phyloP scores from a whole-genome alignment of 768 basidiomycete species.

The Agaricus sinodeliciosus region DNA sequence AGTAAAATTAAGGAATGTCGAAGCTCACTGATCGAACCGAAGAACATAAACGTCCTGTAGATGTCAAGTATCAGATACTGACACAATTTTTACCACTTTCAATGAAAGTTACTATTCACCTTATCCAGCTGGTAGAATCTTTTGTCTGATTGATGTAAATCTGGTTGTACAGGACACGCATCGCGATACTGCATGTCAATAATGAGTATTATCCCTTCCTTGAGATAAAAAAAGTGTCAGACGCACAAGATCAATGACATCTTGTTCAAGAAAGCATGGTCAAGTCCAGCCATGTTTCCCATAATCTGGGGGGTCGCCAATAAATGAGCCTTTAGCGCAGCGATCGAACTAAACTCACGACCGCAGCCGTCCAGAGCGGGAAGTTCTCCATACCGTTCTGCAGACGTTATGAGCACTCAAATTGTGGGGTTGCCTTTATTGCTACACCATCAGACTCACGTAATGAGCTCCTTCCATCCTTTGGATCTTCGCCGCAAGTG shows the following conservation, averaged over 20 bases:
- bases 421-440: neutral
- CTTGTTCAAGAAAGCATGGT: slow-evolving; percentile 24
- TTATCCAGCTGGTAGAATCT: slow-evolving; percentile 14
- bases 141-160: slow-evolving; percentile 19
- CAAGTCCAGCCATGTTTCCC: slow-evolving; percentile 24
- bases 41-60: neutral
- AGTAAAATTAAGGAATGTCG: neutral
- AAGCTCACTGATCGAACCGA: neutral
- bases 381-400: slow-evolving; percentile 26
- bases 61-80: neutral
- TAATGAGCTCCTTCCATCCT: slow-evolving; percentile 32
- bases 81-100: neutral
- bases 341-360: slow-evolving; percentile 16
- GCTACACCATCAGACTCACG: neutral
- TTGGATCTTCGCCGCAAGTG: slow-evolving; percentile 17
- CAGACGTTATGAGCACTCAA: neutral
- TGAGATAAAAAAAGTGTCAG: neutral
- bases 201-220: neutral
- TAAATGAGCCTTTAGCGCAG: neutral
- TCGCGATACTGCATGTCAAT: slow-evolving; percentile 13
- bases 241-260: slow-evolving; percentile 25
- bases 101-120: slow-evolving; percentile 10
- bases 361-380: slow-evolving; percentile 28
- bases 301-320: neutral
- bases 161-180: slow-evolving; percentile 17